Conservation (phyloP, 352 stramenopile species). For the Globisporangium ultimum region DNA sequence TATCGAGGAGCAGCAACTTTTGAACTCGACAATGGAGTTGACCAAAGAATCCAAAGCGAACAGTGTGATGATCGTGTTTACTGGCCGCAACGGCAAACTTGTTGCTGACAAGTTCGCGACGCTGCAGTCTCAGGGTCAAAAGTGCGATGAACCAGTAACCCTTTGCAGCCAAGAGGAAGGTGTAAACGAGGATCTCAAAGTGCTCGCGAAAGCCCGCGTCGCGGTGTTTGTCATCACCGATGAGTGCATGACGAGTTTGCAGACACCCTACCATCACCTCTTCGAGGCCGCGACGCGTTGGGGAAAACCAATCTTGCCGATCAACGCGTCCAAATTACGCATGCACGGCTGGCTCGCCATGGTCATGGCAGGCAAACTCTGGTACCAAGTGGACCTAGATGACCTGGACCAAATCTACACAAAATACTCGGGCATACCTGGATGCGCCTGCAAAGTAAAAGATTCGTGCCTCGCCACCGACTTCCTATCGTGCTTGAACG, state of each 20-base stretch:
- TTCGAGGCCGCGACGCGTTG: conserved; percentile 35
- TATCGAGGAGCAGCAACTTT: not conserved
- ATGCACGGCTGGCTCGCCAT: conserved; percentile 37
- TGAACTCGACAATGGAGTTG: not conserved
- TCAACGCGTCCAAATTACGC: conserved; percentile 29
- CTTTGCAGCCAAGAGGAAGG: conserved; percentile 16
- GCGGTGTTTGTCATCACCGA: conserved; percentile 41
- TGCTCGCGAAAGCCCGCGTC: conserved; percentile 19
- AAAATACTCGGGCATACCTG: conserved; percentile 34
- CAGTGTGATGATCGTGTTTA: conserved; percentile 1
- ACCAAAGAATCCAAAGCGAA: not conserved
- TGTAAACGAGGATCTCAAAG: conserved; percentile 13
- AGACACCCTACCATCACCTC: conserved; percentile 19
- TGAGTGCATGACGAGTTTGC: conserved; percentile 12
- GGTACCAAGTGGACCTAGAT: conserved; percentile 42
- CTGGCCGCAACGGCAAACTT: not conserved
- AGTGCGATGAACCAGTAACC: not conserved
- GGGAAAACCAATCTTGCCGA: conserved; percentile 36
- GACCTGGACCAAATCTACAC: conserved; percentile 30
- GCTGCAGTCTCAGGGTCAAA: not conserved
- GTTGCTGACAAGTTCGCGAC: conserved; percentile 4
- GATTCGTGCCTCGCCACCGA: conserved; percentile 48
- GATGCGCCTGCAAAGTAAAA: conserved; percentile 39
- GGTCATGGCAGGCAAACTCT: conserved; percentile 49
- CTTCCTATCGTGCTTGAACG: conserved; percentile 39